These are phyloP conservation scores for Phytophthora sansomeana DNA, from an alignment of 352 stramenopile species.

Conservation along the genomic window DNA sequence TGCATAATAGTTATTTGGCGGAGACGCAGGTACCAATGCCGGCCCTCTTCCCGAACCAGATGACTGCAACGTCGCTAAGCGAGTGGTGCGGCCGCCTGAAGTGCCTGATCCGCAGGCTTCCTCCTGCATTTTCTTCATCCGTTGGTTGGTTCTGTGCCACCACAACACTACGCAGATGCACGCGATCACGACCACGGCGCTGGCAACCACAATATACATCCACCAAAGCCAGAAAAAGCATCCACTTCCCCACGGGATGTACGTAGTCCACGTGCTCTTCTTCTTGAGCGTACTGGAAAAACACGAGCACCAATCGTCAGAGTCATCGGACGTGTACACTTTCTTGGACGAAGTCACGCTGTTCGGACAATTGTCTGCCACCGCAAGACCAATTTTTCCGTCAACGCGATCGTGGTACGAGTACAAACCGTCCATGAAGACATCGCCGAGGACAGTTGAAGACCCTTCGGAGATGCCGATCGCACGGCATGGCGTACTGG, in stretches of 20 bases:
- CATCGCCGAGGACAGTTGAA: conserved; percentile 75
- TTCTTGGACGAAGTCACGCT: conserved; percentile 80
- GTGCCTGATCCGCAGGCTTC: conserved; percentile 20
- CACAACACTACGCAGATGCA: conserved; percentile 67
- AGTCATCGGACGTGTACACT: conserved; percentile 53
- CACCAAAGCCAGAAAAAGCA: conserved; percentile 91
- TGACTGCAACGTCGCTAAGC: conserved; percentile 40
- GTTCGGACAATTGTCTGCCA: conserved; percentile 84
- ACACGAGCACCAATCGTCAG: conserved; percentile 70
- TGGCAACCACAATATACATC: conserved; percentile 84
- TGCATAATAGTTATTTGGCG: conserved; percentile 33
- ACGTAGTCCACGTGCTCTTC: conserved; percentile 62
- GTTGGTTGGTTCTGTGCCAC: conserved; percentile 58
- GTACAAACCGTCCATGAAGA: conserved; percentile 89
- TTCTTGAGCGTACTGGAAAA: conserved; percentile 72
- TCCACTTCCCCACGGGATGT: conserved; percentile 61
- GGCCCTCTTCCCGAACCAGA: conserved; percentile 20
- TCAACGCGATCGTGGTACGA: conserved; percentile 77
- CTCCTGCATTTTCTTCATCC: conserved; percentile 54
- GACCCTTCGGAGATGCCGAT: conserved; percentile 82
- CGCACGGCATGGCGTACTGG: conserved; percentile 63
- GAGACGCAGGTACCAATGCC: conserved; percentile 34
- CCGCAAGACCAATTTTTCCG: conserved; percentile 68
- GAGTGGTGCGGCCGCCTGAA: conserved; percentile 30
- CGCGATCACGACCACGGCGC: conserved; percentile 60